Evolutionary conservation across 768 basidiomycete genomes (phyloP), one percentile per base, ranked within the genome.

Genomic region (Sistotremastrum suecicum): DNA sequence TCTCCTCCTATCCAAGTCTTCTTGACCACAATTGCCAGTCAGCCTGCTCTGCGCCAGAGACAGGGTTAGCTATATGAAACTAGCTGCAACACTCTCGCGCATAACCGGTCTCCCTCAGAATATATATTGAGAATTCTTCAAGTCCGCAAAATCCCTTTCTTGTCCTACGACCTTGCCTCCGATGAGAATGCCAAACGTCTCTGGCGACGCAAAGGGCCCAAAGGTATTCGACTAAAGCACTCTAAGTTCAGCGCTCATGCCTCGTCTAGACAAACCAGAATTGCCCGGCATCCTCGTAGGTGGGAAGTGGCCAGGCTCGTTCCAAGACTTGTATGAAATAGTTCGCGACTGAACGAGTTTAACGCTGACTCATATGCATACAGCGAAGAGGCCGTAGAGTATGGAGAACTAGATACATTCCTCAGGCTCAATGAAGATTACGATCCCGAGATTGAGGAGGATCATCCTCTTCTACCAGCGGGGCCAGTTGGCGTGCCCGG

Each of bases 381-480:
- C 50, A 88, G 85, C 51, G 88, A 89, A 65, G 83, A 84, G 54
- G 85, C 88, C 5, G 87, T 88, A 33, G 87, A 90, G 62, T 76
- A 71, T 55, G 74, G 66, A 49, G 82, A 84, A 51, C 75, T 89
- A 28, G 75, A 78, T 32, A 62, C 54, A 1, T 89, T 85, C 63
- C 65, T 90, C 33, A 75, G 81, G 9, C 69, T 80, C 20, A 80
- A 81, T 5, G 87, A 90, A 53, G 63, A 65, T 9, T 90, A 78
- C 72, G 66, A 81, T 46, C 64, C 64, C 2, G 60, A 58, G 5
- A 60, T 74, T 42, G 83, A 84, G 36, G 78, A 76, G 48, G 76
- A 78, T 42, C 66, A 66, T n/a, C 70, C 75, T 1, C 60, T 69
- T 3, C 77, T 74, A 4, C 63, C 62, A 30, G 71, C 63, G 0